These are phyloP conservation scores for Phialophora chinensis DNA, from an alignment of 2,329 filamentous ascomycete species.

Conservation along the genomic window DNA sequence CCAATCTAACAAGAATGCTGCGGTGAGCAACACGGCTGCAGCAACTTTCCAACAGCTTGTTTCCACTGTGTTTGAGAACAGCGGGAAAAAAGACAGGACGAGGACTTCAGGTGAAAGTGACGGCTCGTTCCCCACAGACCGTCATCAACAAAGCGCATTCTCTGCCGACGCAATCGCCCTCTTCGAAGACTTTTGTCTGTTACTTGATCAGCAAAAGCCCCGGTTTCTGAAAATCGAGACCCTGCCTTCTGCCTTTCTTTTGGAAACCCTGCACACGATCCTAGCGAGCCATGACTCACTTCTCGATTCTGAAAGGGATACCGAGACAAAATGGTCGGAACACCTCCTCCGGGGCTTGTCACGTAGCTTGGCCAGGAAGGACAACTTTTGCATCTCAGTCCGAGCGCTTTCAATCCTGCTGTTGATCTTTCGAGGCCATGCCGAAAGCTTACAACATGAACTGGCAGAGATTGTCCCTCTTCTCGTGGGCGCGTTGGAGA, in stretches of 20 bases:
- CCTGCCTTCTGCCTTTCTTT: constrained; percentile 79
- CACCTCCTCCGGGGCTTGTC: constrained; percentile 48
- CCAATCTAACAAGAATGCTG: constrained; percentile 87
- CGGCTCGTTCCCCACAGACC: constrained; percentile 28
- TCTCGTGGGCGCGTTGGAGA: constrained; percentile 84
- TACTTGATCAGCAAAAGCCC: constrained; percentile 82
- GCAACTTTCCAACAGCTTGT: constrained; percentile 96
- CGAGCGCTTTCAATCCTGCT: constrained; percentile 31
- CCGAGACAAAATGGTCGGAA: constrained; percentile 77
- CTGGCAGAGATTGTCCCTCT: constrained; percentile 82
- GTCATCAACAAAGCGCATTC: constrained; percentile 25
- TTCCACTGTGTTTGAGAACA: constrained; percentile 91
- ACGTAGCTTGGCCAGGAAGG: constrained; percentile 28
- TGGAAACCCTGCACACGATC: constrained; percentile 91
- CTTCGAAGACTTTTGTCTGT: constrained; percentile 85
- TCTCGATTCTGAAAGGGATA: constrained; percentile 78
- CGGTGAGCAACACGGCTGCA: constrained; percentile 93
- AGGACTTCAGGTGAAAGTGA: constrained; percentile 18
- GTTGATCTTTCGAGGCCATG: constrained; percentile 23
- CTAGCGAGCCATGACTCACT: constrained; percentile 83
- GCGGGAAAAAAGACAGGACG: constrained; percentile 47
- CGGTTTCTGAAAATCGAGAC: constrained; percentile 80
- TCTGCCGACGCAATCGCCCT: constrained; percentile 57
- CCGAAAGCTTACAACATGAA: constrained; percentile 54
- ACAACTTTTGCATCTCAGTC: constrained; percentile 32